phyloP scores from a whole-genome alignment of 305 asterid genomes.

The Rubia peregrina region DNA sequence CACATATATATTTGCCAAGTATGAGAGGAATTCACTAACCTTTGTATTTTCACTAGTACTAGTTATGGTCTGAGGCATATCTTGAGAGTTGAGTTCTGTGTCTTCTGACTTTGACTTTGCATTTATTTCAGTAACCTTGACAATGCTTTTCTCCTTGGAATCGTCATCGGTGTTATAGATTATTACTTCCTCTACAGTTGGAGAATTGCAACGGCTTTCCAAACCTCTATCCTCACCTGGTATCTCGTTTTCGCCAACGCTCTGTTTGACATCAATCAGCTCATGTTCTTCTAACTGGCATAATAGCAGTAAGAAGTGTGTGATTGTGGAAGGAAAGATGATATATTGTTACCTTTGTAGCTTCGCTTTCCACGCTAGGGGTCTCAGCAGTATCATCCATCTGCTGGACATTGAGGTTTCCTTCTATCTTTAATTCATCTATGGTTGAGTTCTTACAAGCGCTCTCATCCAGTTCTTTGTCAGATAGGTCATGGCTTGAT shows the following conservation, averaged over 20 bases:
- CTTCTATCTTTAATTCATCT: not conserved
- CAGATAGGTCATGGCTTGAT: not conserved
- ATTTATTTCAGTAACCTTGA: not conserved
- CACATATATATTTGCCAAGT: no score
- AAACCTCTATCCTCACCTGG: not conserved
- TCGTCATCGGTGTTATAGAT: not conserved
- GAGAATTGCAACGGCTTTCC: not conserved
- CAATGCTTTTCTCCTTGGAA: not conserved
- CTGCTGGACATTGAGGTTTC: constrained; percentile 22
- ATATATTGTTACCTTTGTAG: not conserved
- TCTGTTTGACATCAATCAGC: not conserved
- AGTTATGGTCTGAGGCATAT: constrained; percentile 4
- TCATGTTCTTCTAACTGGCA: constrained; percentile 4
- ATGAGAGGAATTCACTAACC: constrained; percentile 19
- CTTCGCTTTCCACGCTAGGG: not conserved
- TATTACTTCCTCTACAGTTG: not conserved
- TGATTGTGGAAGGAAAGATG: not conserved
- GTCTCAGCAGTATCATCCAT: not conserved
- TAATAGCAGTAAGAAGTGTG: not conserved
- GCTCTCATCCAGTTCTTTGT: not conserved
- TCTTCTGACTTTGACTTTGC: not conserved
- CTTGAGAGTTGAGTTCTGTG: not conserved
- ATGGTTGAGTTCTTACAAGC: not conserved
- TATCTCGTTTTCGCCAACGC: not conserved
- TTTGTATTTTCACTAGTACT: constrained; percentile 26